Conservation (phyloP, 2,329 filamentous ascomycete genomes). For the Pseudogymnoascus pannorum region DNA sequence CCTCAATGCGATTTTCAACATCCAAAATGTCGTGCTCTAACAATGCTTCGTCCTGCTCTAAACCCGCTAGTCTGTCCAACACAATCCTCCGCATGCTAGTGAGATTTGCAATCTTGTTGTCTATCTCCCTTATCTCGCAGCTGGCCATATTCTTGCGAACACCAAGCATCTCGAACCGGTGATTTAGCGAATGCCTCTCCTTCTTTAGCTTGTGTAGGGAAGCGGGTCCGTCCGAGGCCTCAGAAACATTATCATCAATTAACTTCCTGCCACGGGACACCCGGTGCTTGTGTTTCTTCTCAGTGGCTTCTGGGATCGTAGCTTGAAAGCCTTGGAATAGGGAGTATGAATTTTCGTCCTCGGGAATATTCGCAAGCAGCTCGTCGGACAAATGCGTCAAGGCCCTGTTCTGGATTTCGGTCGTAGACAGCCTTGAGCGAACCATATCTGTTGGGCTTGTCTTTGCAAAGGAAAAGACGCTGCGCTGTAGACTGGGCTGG, state of each 20-base stretch:
- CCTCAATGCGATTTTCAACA: conserved; percentile 53
- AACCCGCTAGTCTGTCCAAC: conserved; percentile 71
- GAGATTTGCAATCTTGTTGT: conserved; percentile 91
- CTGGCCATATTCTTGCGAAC: conserved; percentile 97
- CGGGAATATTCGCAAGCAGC: conserved; percentile 80
- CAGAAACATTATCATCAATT: conserved; percentile 55
- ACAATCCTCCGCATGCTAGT: conserved; percentile 90
- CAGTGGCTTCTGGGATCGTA: conserved; percentile 64
- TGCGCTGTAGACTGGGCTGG: conserved; percentile 75
- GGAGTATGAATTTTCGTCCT: conserved; percentile 78
- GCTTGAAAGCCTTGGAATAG: conserved; percentile 96
- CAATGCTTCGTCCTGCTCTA: conserved; percentile 86
- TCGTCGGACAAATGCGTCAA: conserved; percentile 85
- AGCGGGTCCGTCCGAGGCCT: conserved; percentile 49
- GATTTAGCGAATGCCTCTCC: conserved; percentile 72
- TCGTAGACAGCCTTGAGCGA: conserved; percentile 79
- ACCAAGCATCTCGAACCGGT: conserved; percentile 82
- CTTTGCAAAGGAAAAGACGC: conserved; percentile 83
- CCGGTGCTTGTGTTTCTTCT: conserved; percentile 63
- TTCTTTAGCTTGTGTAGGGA: conserved; percentile 68
- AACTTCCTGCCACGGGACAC: conserved; percentile 70
- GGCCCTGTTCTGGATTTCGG: conserved; percentile 91
- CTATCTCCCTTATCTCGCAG: conserved; percentile 91
- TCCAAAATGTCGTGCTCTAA: conserved; percentile 77
- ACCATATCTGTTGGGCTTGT: conserved; percentile 92